Percentiles rank a stretch among this genome's conserved stretches.
These are phyloP conservation scores for Tricholoma saponaceum DNA, from an alignment of 768 basidiomycete species.

Conservation along the genomic window DNA sequence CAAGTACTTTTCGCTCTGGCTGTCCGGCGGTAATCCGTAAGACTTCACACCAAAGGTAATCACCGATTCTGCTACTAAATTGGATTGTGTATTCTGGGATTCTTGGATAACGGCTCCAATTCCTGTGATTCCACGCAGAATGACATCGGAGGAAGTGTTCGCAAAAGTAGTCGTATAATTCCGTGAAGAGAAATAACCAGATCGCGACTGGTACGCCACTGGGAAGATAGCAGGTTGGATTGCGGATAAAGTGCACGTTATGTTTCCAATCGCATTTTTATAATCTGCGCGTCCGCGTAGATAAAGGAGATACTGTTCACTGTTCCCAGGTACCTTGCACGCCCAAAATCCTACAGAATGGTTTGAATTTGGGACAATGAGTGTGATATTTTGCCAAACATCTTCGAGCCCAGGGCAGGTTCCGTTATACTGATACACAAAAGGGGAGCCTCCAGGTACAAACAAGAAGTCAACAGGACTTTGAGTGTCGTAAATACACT, in stretches of 20 bases:
- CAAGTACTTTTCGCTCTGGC: constrained; percentile 5
- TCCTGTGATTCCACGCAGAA: constrained; percentile 3
- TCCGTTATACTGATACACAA: too few species aligned
- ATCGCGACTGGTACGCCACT: constrained; percentile 9
- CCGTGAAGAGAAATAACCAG: neutral
- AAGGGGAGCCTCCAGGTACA: too few species aligned
- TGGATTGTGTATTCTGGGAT: constrained; percentile 9
- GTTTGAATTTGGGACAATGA: too few species aligned
- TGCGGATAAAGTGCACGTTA: constrained; percentile 15
- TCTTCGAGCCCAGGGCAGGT: too few species aligned
- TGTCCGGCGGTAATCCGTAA: constrained; percentile 4
- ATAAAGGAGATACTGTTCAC: constrained; percentile 11
- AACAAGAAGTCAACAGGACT: too few species aligned
- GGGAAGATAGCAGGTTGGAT: constrained; percentile 14
- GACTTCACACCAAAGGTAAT: constrained; percentile 17
- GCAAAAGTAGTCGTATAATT: neutral
- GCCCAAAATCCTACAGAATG: constrained; percentile 12
- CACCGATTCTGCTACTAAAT: constrained; percentile 17
- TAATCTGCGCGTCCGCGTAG: constrained; percentile 7
- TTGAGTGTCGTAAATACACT: too few species aligned
- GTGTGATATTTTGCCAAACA: too few species aligned
- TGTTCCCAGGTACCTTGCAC: constrained; percentile 2
- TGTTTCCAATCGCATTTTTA: constrained; percentile 8
- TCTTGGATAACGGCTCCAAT: constrained; percentile 8
- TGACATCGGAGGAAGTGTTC: constrained; percentile 2